Evolutionary conservation across 306 rosid genomes (phyloP).

Genomic region (Argentina anserina): DNA sequence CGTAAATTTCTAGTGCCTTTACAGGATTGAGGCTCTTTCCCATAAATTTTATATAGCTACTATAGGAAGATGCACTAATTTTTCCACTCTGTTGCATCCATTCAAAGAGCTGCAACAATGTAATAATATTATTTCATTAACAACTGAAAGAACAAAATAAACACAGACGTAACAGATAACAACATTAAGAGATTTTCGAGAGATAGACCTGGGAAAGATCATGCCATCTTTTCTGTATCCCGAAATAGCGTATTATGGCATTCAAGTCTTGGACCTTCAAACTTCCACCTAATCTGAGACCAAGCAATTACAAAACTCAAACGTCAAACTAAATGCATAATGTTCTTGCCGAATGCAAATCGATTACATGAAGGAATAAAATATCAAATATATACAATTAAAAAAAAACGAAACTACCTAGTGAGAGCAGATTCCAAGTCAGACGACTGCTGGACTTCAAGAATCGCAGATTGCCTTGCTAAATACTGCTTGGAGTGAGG

Average conservation of each 20-base stretch:
- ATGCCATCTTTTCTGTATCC: slow-evolving; percentile 41
- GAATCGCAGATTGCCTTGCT: slow-evolving; percentile 45
- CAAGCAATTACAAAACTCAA: not conserved
- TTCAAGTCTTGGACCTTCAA: slow-evolving; percentile 75
- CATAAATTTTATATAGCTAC: slow-evolving; percentile 62
- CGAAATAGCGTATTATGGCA: slow-evolving; percentile 59
- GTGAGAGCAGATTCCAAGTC: slow-evolving; percentile 53
- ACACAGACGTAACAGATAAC: not conserved
- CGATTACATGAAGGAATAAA: not conserved
- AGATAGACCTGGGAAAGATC: slow-evolving; percentile 64
- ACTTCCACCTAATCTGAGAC: slow-evolving; percentile 49
- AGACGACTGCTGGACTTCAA: slow-evolving; percentile 50
- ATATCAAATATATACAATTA: not conserved
- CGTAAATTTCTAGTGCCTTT: slow-evolving; percentile 54
- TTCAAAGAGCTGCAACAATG: slow-evolving; percentile 64
- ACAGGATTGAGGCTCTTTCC: slow-evolving; percentile 61
- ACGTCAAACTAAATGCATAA: not conserved
- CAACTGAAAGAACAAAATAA: slow-evolving; percentile 7
- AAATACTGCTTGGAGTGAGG: slow-evolving; percentile 35
- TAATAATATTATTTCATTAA: not conserved
- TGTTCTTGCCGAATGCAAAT: not conserved
- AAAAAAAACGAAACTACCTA: slow-evolving; percentile 35
- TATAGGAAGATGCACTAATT: slow-evolving; percentile 59
- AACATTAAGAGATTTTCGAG: not conserved
- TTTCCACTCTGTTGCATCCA: slow-evolving; percentile 84